Evolutionary conservation across 441 rosid genomes (phyloP), one percentile per base, ranked within the genome.

Genomic region (Mallotus japonicus): DNA sequence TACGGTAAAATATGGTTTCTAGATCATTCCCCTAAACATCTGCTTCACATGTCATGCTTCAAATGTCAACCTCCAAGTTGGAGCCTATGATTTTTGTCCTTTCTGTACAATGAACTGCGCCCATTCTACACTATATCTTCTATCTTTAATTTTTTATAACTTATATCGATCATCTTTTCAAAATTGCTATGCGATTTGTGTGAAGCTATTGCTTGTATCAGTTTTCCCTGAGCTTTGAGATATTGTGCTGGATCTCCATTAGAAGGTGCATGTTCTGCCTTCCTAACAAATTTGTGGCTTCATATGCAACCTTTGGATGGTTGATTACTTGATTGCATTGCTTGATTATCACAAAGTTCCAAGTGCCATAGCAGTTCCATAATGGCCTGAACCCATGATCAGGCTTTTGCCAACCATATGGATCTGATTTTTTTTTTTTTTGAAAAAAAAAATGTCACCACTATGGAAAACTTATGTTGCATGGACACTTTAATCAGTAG

Each of bases 201-300:
- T 89, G 79, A 91, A 91, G 88, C 85, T 84, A 60, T 67, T 93
- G 62, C 82, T 91, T 46, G 53, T 90, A 64, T 78, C 98, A 0
- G 89, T 91, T 32, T 89, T 93, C 81, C 98, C 98, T 0, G 98
- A 93, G 91, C 82, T 93, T 56, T 83, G 71, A 44, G 86, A 87
- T 74, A 86, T 93, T 56, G 62, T 93, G 72, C 72, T 84, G 76
- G 93, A 86, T 76, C 72, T 93, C 75, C 85, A 85, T 53, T 87
- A 78, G 81, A 89, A 80, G 79, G 64, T 74, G 71, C 75, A 59
- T 2, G 50, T 65, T 74, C 76, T 74, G 28, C 77, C 70, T 47
- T 70, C 64, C 1, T 81, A 83, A 78, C 51, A 69, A 73, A 14
- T 34, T 22, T 42, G 5, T 17, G 34, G 49, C 12, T 66, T 57